Percentiles rank a stretch among this genome's conserved stretches.
Evolutionary conservation across 192 early-diverging fungal genomes (phyloP).

Genomic region (Glomus cerebriforme): DNA sequence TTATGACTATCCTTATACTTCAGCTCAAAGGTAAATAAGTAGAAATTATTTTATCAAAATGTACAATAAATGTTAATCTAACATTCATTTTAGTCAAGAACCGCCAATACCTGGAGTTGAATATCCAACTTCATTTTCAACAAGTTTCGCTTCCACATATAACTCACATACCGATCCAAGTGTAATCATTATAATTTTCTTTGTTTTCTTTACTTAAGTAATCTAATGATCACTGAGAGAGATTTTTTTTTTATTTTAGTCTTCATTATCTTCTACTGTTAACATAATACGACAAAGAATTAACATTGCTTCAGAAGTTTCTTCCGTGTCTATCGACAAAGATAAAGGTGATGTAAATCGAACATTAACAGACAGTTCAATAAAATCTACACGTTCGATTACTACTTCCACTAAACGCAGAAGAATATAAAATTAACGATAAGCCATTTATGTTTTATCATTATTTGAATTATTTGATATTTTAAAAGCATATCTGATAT

Average conservation of each 20-base stretch:
- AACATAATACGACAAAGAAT: constrained; percentile 17
- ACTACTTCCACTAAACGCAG: background rate
- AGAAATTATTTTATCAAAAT: too few relatives aligned
- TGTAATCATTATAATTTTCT: background rate
- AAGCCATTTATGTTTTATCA: too few relatives aligned
- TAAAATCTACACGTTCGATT: too few relatives aligned
- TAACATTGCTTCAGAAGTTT: constrained; percentile 13
- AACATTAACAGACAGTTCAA: background rate
- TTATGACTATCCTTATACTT: background rate
- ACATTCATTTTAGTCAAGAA: constrained; percentile 2
- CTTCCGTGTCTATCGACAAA: background rate
- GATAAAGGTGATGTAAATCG: background rate
- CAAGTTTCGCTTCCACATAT: background rate
- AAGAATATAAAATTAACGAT: too few relatives aligned
- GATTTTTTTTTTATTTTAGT: background rate
- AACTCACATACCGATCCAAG: background rate
- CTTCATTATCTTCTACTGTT: constrained; percentile 14
- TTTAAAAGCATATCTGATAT: too few relatives aligned
- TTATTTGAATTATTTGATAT: too few relatives aligned
- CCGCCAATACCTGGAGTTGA: constrained; percentile 31
- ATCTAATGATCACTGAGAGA: too few relatives aligned
- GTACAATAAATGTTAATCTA: background rate
- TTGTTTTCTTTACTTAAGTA: background rate
- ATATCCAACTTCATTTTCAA: constrained; percentile 9
- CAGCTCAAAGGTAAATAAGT: background rate